Base-by-base conservation (phyloP, 139 green algal species). In the Microglena sp. region DNA sequence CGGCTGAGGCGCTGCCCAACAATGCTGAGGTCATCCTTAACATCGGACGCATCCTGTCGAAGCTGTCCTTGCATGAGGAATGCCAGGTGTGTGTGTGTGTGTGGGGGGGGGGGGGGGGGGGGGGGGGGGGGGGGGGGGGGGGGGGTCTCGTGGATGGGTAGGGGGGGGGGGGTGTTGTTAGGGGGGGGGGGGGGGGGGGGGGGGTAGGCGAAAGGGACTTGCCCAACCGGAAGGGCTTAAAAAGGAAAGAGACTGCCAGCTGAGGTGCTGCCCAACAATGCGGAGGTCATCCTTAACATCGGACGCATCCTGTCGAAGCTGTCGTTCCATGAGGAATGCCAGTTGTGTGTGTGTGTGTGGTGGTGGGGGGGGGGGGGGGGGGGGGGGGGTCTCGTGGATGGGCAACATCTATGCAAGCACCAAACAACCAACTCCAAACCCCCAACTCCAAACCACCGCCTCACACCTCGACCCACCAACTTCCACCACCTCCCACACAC, bases 1-100 rank as follows among this genome's bases (percentile, higher is more conserved):
- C 65, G 0, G 59, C 44, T 5, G 28, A 29, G 0, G 60, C 53
- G 40, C 50, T 74, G 33, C 32, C 15, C 53, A 15, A 8, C 53
- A 60, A 32, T 21, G 8, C n/a, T 56, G 74, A 81, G 66, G 62
- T 81, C 53, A 62, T 71, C 36, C 70, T 81, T 27, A 81, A 81
- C 50, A 43, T 66, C n/a, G 74, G 66, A 0, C 66, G 74, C 33
- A 69, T 81, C 59, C 66, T 77, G 31, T 64, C 36, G 62, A 81
- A 81, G 69, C 70, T 81, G 32, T 68, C 69, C 28, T 43, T 81
- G 33, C 53, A 67, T 43, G 69, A 77, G 22, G 66, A 68, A 36
- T 81, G 68, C 54, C 68, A 76, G 64, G 67, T 73, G 27, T 61
- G 54, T 50, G 40, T 50, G 40, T 50, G 40, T 50, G 40, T 50